Evolutionary conservation across 257 asterid genomes (phyloP).

Genomic region (Plantago elongata): DNA sequence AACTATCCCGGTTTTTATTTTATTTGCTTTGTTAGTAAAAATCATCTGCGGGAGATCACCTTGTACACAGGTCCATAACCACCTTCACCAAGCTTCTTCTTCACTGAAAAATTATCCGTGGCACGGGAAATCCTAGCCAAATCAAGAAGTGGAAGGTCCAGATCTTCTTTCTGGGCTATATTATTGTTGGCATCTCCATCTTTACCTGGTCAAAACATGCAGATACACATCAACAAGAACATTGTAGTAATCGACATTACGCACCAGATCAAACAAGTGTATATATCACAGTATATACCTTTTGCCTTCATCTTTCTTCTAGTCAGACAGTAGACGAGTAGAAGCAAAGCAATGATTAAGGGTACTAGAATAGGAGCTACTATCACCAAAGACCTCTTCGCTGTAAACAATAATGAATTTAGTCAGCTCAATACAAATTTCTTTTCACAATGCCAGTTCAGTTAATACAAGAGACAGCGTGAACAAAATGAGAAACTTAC

Average conservation of each 20-base stretch:
- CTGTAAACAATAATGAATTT: constrained; percentile 17
- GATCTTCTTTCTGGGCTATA: constrained; percentile 10
- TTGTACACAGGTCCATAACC: constrained; percentile 61
- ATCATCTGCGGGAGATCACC: constrained; percentile 18
- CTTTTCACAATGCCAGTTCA: neutral
- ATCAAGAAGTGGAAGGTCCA: constrained; percentile 3
- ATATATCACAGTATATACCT: constrained; percentile 25
- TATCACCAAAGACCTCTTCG: constrained; percentile 15
- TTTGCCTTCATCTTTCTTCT: constrained; percentile 23
- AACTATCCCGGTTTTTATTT: neutral
- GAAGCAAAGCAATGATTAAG: constrained; percentile 22
- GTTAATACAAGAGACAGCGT: neutral
- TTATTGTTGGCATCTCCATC: constrained; percentile 14
- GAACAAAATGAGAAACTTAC: constrained; percentile 14
- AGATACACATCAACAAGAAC: neutral
- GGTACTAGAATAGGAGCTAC: constrained; percentile 15
- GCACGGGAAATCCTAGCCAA: constrained; percentile 30
- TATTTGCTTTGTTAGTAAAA: neutral
- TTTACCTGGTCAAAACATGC: constrained; percentile 16
- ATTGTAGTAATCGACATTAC: neutral
- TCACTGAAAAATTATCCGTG: constrained; percentile 35
- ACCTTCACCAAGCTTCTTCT: constrained; percentile 51
- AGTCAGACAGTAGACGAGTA: constrained; percentile 22
- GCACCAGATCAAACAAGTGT: neutral
- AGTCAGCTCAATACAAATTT: constrained; percentile 3